Evolutionary conservation across 257 asterid species (phyloP).

Genomic region (Nicotiana obtusifolia): DNA sequence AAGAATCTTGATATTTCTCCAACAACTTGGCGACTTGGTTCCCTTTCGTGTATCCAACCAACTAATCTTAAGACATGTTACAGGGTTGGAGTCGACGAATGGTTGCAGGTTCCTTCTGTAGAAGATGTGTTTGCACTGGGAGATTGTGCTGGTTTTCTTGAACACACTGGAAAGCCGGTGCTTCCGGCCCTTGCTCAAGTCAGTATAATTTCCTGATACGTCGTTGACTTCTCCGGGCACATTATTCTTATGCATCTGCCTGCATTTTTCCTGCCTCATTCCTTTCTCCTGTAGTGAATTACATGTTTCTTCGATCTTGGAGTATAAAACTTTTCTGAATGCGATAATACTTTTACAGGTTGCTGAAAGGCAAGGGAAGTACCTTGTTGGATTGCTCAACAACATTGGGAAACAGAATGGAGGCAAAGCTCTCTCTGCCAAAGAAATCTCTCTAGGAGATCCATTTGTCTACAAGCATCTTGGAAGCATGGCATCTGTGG

Average conservation of each 20-base stretch:
- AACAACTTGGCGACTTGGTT: neutral
- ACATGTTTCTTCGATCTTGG: neutral
- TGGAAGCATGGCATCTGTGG: slow-evolving; percentile 96
- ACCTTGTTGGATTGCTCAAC: slow-evolving; percentile 55
- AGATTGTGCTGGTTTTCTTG: slow-evolving; percentile 90
- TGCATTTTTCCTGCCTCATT: neutral
- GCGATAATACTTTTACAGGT: slow-evolving; percentile 39
- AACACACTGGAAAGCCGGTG: slow-evolving; percentile 66
- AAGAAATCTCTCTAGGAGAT: slow-evolving; percentile 59
- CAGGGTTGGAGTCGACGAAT: slow-evolving; percentile 88
- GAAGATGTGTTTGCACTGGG: slow-evolving; percentile 90
- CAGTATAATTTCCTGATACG: neutral
- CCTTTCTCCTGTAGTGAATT: neutral
- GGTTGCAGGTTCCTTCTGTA: slow-evolving; percentile 73
- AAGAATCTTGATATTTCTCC: neutral
- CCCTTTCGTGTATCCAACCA: neutral
- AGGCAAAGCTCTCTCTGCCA: slow-evolving; percentile 63
- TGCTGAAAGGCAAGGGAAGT: slow-evolving; percentile 92
- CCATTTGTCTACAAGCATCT: slow-evolving; percentile 77
- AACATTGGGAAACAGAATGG: slow-evolving; percentile 48
- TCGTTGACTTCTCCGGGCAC: neutral
- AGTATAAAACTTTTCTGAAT: neutral
- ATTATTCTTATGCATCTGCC: neutral
- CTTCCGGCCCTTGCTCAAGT: slow-evolving; percentile 99
- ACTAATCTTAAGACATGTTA: neutral